Conservation (phyloP, 139 green algal species). For the Edaphochlamys debaryana region DNA sequence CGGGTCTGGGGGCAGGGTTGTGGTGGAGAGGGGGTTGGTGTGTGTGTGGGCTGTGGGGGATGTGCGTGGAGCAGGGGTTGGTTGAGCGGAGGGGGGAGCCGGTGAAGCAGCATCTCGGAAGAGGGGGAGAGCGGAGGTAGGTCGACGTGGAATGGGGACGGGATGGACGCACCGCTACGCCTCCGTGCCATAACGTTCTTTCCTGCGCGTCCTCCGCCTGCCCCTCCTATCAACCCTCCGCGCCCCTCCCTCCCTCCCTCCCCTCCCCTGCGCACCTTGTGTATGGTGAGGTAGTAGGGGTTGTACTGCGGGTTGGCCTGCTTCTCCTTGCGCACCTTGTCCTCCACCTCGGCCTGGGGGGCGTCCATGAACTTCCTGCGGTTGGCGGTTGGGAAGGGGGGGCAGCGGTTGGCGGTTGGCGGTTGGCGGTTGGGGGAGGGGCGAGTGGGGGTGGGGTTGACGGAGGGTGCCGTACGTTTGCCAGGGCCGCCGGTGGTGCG, state of each 20-base stretch:
- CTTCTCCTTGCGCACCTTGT: conserved; percentile 16
- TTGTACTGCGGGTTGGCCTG: conserved; percentile 15
- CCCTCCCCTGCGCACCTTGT: conserved; percentile 1
- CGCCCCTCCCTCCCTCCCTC: neutral
- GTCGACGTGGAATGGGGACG: no score
- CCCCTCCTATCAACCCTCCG: neutral
- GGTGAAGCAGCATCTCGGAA: no score
- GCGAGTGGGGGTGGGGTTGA: no score
- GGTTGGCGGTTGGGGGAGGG: no score
- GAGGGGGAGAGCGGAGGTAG: no score
- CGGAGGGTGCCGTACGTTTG: no score
- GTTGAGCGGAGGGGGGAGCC: neutral
- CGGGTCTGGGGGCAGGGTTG: neutral
- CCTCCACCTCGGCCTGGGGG: conserved; percentile 21
- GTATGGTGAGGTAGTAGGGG: conserved; percentile 28
- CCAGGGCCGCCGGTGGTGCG: no score
- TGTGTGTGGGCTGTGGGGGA: neutral
- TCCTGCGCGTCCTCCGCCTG: no score
- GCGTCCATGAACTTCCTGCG: conserved; percentile 38
- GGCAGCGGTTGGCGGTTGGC: no score
- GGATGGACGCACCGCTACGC: no score
- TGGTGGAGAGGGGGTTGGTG: no score
- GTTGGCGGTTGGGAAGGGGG: neutral
- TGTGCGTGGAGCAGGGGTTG: neutral
- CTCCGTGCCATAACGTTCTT: neutral